phyloP scores from a whole-genome alignment of 345 rosid genomes.

The Lumnitzera racemosa region DNA sequence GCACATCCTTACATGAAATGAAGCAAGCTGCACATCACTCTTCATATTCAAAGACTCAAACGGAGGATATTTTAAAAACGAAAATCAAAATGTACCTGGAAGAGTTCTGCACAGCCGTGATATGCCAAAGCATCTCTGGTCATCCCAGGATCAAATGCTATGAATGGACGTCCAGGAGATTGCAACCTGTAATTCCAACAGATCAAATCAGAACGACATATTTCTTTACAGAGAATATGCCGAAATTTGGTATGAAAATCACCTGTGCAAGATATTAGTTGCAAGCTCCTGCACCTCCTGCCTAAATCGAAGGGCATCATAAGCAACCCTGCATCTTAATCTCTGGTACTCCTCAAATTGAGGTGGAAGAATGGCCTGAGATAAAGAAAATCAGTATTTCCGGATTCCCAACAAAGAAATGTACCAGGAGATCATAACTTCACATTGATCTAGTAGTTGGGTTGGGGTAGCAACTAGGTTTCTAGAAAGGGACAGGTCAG shows the following conservation, averaged over 20 bases:
- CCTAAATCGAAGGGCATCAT: conserved; percentile 75
- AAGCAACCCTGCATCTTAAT: conserved; percentile 87
- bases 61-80: conserved; percentile 8
- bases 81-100: conserved; percentile 66
- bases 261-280: conserved; percentile 68
- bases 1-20: conserved; percentile 65
- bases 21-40: not conserved
- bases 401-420: not conserved
- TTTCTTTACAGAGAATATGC: not conserved
- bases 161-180: conserved; percentile 79
- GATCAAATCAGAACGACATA: conserved; percentile 3
- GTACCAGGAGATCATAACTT: no score
- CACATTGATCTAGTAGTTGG: no score
- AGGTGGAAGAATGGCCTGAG: conserved; percentile 70
- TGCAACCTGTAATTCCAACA: conserved; percentile 37
- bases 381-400: not conserved
- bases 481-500: no score
- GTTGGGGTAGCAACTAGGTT: no score
- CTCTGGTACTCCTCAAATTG: conserved; percentile 88
- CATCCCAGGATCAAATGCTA: conserved; percentile 98
- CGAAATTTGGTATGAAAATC: conserved; percentile 4
- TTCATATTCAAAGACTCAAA: not conserved
- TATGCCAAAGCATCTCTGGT: conserved; percentile 93
- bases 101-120: conserved; percentile 93
- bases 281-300: conserved; percentile 88